These are phyloP conservation scores for Trichoderma brevicompactum DNA, from an alignment of 2,329 filamentous ascomycete genomes.

Conservation along the genomic window DNA sequence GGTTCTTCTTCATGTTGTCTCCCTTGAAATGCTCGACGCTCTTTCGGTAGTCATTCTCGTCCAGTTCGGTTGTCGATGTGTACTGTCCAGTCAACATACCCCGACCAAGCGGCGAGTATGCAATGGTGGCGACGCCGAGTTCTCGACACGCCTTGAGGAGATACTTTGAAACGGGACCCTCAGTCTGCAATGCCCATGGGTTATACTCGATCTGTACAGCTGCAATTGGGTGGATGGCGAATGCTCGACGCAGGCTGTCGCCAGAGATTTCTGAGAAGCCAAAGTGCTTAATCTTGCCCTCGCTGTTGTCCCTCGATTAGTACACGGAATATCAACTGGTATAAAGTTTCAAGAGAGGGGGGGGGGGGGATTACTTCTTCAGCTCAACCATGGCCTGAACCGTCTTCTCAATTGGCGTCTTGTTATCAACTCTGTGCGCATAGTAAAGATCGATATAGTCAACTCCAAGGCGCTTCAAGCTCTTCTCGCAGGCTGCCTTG, in stretches of 20 bases:
- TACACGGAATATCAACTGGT: too few relatives aligned
- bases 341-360: too few relatives aligned
- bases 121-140: constrained; percentile 60
- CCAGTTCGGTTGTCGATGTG: constrained; percentile 51
- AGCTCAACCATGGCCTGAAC: constrained; percentile 54
- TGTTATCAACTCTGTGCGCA: constrained; percentile 54
- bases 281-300: constrained; percentile 62
- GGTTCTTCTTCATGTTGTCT: constrained; percentile 49
- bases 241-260: constrained; percentile 55
- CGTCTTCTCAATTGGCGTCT: constrained; percentile 55
- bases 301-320: constrained; percentile 32
- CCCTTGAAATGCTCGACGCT: constrained; percentile 30
- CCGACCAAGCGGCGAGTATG: constrained; percentile 63
- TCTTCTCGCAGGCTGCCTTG: constrained; percentile 36
- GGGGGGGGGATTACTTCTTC: constrained; percentile 39
- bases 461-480: constrained; percentile 54
- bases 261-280: constrained; percentile 59
- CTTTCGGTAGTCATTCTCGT: constrained; percentile 46
- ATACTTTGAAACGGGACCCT: constrained; percentile 50
- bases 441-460: constrained; percentile 62
- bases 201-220: constrained; percentile 61
- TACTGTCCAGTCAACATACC: constrained; percentile 60
- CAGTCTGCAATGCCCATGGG: constrained; percentile 61
- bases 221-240: constrained; percentile 53
- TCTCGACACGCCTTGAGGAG: constrained; percentile 60